Evolutionary conservation across 306 rosid species (phyloP), one percentile per base, ranked within the genome.

Genomic region (Fagus sylvatica): DNA sequence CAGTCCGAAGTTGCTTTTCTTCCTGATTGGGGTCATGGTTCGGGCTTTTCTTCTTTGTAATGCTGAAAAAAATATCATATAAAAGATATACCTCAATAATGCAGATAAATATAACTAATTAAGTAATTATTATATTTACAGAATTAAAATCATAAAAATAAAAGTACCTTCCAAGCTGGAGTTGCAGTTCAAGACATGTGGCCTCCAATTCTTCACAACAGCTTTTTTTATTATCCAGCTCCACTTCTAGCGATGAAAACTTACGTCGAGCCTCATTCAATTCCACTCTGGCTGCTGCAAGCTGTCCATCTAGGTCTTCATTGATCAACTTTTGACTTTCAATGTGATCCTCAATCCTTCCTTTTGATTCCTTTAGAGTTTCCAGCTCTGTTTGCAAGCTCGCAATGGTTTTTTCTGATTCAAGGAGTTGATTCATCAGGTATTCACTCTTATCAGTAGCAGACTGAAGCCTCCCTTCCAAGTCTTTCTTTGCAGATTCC

Each of bases 171-270:
- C 85, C 89, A 61, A 90, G 86, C 84, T 83, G 97, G 79, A 90
- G 97, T 79, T 89, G 97, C 59, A 88, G 81, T 81, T 94, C 98
- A 84, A 89, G 81, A 71, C 89, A 87, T 80, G 85, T 86, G 55
- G 91, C 86, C 78, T 92, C 97, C 81, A 92, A 73, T 78, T 92
- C 95, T 84, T 87, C 97, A 78, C 90, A 92, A 69, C 71, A 74
- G 60, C 74, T 87, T 46, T 80, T 82, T 80, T 85, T 91, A 73
- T 81, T 83, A 79, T 85, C 91, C 53, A 90, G 76, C 76, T 94
- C 93, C 62, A 85, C 90, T 87, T 92, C 97, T 57, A 90, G 82
- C 74, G 89, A 77, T 53, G 86, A 84, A 71, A 90, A 79, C 70
- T 86, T 88, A 56, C 84, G 89, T 43, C 34, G 71, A 70, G 89